Evolutionary conservation across 495 filamentous ascomycete species (phyloP).

Genomic region (Antarctomyces pellizariae): DNA sequence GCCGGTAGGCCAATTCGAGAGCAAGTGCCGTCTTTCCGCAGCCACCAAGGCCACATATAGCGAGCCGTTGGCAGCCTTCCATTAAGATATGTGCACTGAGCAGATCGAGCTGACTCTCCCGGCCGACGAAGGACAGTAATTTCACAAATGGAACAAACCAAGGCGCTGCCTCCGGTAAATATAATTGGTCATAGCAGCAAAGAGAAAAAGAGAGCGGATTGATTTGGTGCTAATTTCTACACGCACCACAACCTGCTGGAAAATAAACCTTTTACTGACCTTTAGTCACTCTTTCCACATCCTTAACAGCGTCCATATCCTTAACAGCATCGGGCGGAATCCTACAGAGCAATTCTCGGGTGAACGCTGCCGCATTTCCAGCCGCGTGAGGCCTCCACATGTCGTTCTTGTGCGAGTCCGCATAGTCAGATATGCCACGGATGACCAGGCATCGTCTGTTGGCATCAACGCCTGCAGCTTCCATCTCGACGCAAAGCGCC

Average conservation of each 20-base stretch:
- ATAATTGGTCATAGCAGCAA: too few species aligned
- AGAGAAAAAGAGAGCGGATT: too few species aligned
- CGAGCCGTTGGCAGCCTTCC: slow-evolving; percentile 9
- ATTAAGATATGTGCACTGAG: slow-evolving; percentile 4
- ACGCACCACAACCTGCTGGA: too few species aligned
- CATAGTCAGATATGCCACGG: slow-evolving; percentile 18
- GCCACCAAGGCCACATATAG: slow-evolving; percentile 23
- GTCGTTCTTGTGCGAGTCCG: slow-evolving; percentile 18
- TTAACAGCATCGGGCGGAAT: background rate
- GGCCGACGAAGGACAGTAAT: slow-evolving; percentile 15
- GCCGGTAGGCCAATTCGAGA: slow-evolving; percentile 20
- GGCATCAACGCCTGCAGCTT: slow-evolving; percentile 14
- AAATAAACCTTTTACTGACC: too few species aligned
- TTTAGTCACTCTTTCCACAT: too few species aligned
- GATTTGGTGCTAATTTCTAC: too few species aligned
- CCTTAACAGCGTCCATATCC: background rate
- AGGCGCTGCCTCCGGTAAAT: slow-evolving; percentile 1
- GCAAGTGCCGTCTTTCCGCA: slow-evolving; percentile 28
- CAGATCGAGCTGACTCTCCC: slow-evolving; percentile 8
- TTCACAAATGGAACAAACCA: slow-evolving; percentile 9
- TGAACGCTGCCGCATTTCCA: slow-evolving; percentile 14
- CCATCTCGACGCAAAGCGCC: slow-evolving; percentile 17
- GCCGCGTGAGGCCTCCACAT: slow-evolving; percentile 16
- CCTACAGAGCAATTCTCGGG: slow-evolving; percentile 9
- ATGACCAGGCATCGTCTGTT: slow-evolving; percentile 13